phyloP scores from a whole-genome alignment of 495 filamentous ascomycete genomes.

The Podospora fimiseda region DNA sequence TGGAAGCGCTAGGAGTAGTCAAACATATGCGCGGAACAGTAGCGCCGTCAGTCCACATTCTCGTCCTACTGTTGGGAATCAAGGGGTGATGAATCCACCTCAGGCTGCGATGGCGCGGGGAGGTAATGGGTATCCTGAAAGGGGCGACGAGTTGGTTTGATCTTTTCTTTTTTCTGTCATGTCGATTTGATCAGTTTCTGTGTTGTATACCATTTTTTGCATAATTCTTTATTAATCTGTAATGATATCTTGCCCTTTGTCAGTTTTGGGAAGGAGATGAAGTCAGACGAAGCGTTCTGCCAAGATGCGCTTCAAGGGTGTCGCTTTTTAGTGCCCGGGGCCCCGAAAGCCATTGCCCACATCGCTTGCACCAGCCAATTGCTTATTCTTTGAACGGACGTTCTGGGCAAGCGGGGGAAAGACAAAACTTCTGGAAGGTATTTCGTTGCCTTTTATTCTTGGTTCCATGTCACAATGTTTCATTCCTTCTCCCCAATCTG shows the following conservation, averaged over 20 bases:
- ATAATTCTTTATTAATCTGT: background rate
- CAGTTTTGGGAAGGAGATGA: background rate
- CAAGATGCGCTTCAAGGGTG: too few relatives aligned
- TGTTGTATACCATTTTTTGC: background rate
- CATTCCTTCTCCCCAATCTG: background rate
- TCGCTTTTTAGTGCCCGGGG: background rate
- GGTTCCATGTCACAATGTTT: too few relatives aligned
- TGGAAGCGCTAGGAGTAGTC: constrained; percentile 8
- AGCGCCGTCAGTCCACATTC: background rate
- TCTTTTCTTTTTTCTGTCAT: background rate
- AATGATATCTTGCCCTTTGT: too few relatives aligned
- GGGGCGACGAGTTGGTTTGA: constrained; percentile 7
- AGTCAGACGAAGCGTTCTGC: background rate
- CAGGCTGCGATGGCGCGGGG: background rate
- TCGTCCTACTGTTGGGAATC: background rate
- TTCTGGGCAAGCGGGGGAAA: too few relatives aligned
- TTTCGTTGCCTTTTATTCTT: too few relatives aligned
- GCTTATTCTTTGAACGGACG: too few relatives aligned
- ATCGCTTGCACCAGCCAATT: too few relatives aligned
- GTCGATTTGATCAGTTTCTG: background rate
- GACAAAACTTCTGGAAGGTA: too few relatives aligned
- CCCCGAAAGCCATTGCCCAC: background rate
- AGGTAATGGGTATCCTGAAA: background rate
- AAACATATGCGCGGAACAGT: constrained; percentile 7
- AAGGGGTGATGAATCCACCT: background rate